Evolutionary conservation across 192 early-diverging fungal genomes (phyloP).

Genomic region (Backusella macrospora): DNA sequence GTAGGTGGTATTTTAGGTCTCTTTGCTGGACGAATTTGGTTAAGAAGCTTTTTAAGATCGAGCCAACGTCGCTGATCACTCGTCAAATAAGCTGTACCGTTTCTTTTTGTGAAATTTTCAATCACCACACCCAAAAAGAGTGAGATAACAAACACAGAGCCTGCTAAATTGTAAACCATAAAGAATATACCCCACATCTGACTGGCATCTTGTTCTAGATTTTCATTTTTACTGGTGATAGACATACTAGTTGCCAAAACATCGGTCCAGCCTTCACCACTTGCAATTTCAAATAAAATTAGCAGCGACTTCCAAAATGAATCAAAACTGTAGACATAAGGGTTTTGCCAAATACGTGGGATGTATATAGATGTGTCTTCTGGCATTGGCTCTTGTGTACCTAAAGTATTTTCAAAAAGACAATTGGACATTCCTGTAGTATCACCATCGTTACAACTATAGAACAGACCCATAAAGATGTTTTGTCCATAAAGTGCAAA

Average conservation of each 20-base stretch:
- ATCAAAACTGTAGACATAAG: constrained; percentile 62
- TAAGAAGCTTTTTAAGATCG: constrained; percentile 59
- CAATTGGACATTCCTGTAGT: constrained; percentile 37
- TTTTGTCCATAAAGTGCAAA: constrained; percentile 55
- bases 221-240: constrained; percentile 43
- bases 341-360: constrained; percentile 63
- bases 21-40: constrained; percentile 55
- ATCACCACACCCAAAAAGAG: constrained; percentile 64
- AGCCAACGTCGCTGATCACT: constrained; percentile 63
- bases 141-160: constrained; percentile 59
- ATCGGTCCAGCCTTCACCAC: constrained; percentile 62
- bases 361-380: constrained; percentile 26
- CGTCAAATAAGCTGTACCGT: constrained; percentile 60
- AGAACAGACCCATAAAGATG: constrained; percentile 55
- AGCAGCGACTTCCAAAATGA: constrained; percentile 54
- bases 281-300: constrained; percentile 61
- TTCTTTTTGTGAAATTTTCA: constrained; percentile 59
- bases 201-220: constrained; percentile 40
- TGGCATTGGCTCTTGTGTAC: constrained; percentile 28
- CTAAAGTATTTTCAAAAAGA: constrained; percentile 30
- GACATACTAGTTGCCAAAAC: constrained; percentile 52
- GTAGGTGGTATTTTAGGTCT: constrained; percentile 43
- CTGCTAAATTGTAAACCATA: constrained; percentile 60
- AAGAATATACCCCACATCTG: constrained; percentile 59
- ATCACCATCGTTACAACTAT: constrained; percentile 51